Conservation (phyloP, 345 rosid species). For the Camelina neglecta region DNA sequence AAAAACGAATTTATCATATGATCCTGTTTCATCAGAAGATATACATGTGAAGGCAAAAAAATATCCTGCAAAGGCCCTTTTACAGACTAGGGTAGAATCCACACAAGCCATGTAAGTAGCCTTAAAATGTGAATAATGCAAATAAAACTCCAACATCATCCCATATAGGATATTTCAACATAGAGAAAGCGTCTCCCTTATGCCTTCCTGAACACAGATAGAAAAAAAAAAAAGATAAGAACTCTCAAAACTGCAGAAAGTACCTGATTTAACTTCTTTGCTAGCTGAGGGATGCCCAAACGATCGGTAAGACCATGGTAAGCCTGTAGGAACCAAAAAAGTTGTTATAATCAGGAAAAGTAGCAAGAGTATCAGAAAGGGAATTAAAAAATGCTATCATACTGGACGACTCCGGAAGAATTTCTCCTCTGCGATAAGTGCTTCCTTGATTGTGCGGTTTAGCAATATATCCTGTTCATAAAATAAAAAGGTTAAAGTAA, state of each 20-base stretch:
- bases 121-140: neutral
- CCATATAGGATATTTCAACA: slow-evolving; percentile 7
- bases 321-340: slow-evolving; percentile 48
- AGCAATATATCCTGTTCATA: slow-evolving; percentile 59
- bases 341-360: slow-evolving; percentile 10
- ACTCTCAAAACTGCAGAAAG: slow-evolving; percentile 14
- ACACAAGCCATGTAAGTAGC: neutral
- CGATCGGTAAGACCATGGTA: slow-evolving; percentile 65
- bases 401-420: slow-evolving; percentile 64
- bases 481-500: slow-evolving; percentile 1
- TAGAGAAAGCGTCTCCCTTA: slow-evolving; percentile 5
- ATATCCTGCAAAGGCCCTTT: slow-evolving; percentile 12
- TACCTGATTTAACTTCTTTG: slow-evolving; percentile 78
- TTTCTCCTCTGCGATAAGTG: slow-evolving; percentile 56
- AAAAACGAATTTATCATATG: slow-evolving; percentile 1
- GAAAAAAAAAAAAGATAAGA: neutral
- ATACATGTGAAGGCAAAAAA: slow-evolving; percentile 8
- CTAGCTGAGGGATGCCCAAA: slow-evolving; percentile 72
- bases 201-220: slow-evolving; percentile 9
- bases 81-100: slow-evolving; percentile 17
- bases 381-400: slow-evolving; percentile 36
- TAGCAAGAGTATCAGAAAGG: slow-evolving; percentile 29
- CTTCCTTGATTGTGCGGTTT: slow-evolving; percentile 62
- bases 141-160: neutral
- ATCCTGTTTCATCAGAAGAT: slow-evolving; percentile 16